phyloP scores from a whole-genome alignment of 2,329 filamentous ascomycete genomes.

The Tolypocladium paradoxum region DNA sequence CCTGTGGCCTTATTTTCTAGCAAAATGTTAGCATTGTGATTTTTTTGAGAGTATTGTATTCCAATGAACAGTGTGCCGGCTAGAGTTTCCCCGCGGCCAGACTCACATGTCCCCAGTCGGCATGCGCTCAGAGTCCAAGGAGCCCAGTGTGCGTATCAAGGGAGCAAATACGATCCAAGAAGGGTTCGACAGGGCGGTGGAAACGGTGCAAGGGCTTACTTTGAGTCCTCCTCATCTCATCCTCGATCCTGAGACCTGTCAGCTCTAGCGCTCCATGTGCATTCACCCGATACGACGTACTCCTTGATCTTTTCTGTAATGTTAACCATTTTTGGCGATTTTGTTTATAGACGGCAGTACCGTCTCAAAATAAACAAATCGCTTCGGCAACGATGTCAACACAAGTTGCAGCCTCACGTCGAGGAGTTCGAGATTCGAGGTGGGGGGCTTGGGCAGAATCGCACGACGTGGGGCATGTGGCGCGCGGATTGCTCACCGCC shows the following conservation, averaged over 20 bases:
- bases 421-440: constrained; percentile 12
- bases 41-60: background rate
- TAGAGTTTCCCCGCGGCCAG: background rate
- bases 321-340: constrained; percentile 71
- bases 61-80: background rate
- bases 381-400: background rate
- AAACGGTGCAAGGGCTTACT: constrained; percentile 46
- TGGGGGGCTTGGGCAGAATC: constrained; percentile 15
- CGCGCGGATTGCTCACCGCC: constrained; percentile 14
- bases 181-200: background rate
- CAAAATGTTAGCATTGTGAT: constrained; percentile 15
- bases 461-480: background rate
- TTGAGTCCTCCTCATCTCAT: constrained; percentile 98
- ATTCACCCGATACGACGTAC: constrained; percentile 37
- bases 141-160: background rate
- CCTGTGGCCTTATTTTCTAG: constrained; percentile 98
- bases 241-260: constrained; percentile 70
- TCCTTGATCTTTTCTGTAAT: constrained; percentile 99
- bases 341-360: constrained; percentile 19
- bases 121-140: background rate
- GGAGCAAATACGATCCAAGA: background rate
- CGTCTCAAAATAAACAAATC: constrained; percentile 11
- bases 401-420: constrained; percentile 4
- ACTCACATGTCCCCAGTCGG: background rate
- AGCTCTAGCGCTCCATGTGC: constrained; percentile 8